Evolutionary conservation across 1,284 basidiomycete species (phyloP), one percentile per base, ranked within the genome.

Genomic region (Ganoderma boninense): DNA sequence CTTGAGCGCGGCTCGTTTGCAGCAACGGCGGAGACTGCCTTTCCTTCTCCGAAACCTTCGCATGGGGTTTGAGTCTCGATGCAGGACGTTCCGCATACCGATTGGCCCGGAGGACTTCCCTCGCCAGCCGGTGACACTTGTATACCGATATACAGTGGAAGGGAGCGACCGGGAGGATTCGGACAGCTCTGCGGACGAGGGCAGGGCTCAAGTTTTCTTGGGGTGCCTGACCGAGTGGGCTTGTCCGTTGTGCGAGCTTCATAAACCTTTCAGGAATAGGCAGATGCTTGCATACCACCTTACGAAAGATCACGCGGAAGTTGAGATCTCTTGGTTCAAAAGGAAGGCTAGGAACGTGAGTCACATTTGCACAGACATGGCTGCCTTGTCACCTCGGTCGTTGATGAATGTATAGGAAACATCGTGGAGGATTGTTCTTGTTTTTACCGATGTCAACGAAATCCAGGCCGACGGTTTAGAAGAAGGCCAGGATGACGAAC

Each of bases 181-280:
- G 18, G 57, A 68, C 10, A 71, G 68, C 43, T 14, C 71, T 20
- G 72, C 64, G 23, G 52, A 64, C 11, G 71, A 71, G 40, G 46
- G 65, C 3, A 68, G 70, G 8, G 68, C 64, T 38, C 74, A 74
- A 66, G 73, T 71, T 62, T 74, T 69, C 66, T 65, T 69, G 2
- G 74, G 70, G 1, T 49, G 46, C 26, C 73, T 80, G 74, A 70
- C 70, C 20, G 71, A 79, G 3, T 91, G 89, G 87, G 67, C 78
- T 43, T 94, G 92, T 75, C 92, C 92, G 0, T 71, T 93, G 20
- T 94, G 92, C 76, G 81, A 84, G 60, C 74, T 90, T 4, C 84
- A 89, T 62, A 83, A 83, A 7, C 73, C 69, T 0, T 88, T 94
- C 63, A 69, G 76, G 6, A 89, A 85, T 16, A 81, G 80, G 32